phyloP scores from a whole-genome alignment of 306 rosid genomes.

The Spatholobus suberectus region DNA sequence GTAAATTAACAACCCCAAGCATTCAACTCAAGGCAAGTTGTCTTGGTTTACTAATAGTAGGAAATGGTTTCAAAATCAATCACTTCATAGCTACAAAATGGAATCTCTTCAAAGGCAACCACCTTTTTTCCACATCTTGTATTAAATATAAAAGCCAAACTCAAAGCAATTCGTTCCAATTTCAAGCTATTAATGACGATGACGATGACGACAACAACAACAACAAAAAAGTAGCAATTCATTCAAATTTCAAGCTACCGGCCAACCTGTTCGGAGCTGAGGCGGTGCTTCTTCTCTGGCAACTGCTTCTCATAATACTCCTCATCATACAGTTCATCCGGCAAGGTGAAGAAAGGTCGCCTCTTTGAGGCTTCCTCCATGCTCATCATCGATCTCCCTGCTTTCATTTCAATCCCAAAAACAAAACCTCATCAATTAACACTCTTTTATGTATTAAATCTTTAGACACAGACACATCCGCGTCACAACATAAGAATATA shows the following conservation, averaged over 20 bases:
- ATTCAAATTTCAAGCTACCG: constrained; percentile 3
- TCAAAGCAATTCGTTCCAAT: background rate
- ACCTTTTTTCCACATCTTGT: background rate
- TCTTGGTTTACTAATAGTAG: constrained; percentile 21
- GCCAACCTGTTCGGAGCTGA: constrained; percentile 86
- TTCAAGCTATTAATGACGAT: background rate
- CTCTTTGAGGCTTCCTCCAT: constrained; percentile 80
- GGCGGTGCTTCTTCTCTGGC: constrained; percentile 99
- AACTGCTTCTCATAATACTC: constrained; percentile 89
- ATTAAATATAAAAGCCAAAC: background rate
- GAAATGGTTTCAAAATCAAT: constrained; percentile 39
- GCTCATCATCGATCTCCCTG: constrained; percentile 71
- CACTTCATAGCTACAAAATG: constrained; percentile 31
- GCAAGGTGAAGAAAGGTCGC: constrained; percentile 82
- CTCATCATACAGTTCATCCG: constrained; percentile 82
- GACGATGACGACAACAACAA: background rate
- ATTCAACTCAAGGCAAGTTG: constrained; percentile 20
- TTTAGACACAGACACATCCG: background rate
- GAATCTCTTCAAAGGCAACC: constrained; percentile 27
- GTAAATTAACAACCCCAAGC: constrained; percentile 24
- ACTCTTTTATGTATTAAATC: constrained; percentile 13
- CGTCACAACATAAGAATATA: background rate
- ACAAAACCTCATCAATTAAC: constrained; percentile 23
- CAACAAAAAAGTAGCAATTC: constrained; percentile 4
- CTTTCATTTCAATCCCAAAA: constrained; percentile 37